These are phyloP conservation scores for Mycena polygramma DNA, from an alignment of 768 basidiomycete genomes.

Conservation along the genomic window DNA sequence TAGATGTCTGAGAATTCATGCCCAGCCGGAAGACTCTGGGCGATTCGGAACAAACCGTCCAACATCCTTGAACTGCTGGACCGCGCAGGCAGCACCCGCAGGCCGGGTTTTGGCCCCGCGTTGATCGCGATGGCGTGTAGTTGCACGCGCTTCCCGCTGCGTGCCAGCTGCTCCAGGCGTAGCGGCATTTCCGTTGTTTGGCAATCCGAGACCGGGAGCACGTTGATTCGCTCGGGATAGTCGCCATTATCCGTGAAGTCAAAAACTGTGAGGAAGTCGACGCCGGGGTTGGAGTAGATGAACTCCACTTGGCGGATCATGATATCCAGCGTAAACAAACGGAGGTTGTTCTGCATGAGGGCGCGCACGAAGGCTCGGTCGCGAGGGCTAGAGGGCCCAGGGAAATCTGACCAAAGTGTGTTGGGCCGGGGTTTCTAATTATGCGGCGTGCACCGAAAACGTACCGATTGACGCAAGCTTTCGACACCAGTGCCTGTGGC, in stretches of 20 bases:
- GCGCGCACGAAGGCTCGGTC: not conserved
- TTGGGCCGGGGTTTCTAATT: too few species aligned
- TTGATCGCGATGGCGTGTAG: not conserved
- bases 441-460: too few species aligned
- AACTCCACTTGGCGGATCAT: not conserved
- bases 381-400: not conserved
- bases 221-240: not conserved
- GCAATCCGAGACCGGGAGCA: not conserved
- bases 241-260: not conserved
- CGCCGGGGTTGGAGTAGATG: not conserved
- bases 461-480: not conserved
- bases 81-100: not conserved
- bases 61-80: not conserved
- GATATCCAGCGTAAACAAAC: not conserved
- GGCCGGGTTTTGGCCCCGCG: not conserved
- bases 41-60: not conserved
- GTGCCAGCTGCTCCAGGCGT: not conserved
- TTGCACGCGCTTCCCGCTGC: not conserved
- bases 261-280: not conserved
- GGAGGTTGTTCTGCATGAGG: not conserved
- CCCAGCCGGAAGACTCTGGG: not conserved
- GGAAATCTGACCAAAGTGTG: not conserved
- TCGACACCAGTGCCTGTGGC: not conserved
- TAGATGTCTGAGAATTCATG: not conserved
- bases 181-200: not conserved